phyloP scores from a whole-genome alignment of 2,329 filamentous ascomycete species.

The Botrytis sinoallii region DNA sequence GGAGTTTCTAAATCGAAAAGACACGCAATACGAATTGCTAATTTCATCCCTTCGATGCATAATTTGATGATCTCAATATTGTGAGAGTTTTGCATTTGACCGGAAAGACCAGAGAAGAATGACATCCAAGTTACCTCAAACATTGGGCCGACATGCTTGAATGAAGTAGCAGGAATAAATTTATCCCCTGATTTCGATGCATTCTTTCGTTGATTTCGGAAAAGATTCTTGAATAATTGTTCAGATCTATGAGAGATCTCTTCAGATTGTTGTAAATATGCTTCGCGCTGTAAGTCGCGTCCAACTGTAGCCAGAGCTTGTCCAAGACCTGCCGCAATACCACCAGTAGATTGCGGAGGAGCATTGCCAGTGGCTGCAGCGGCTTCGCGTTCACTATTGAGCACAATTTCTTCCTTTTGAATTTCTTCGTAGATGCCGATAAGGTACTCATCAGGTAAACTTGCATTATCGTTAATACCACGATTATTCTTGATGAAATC shows the following conservation, averaged over 20 bases:
- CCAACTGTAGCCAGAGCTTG: slow-evolving; percentile 90
- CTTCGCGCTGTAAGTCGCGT: slow-evolving; percentile 86
- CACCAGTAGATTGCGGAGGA: slow-evolving; percentile 56
- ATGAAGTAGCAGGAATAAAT: slow-evolving; percentile 91
- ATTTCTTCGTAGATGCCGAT: slow-evolving; percentile 91
- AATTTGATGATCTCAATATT: slow-evolving; percentile 89
- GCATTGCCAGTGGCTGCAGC: slow-evolving; percentile 73
- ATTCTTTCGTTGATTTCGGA: slow-evolving; percentile 83
- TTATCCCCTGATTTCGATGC: slow-evolving; percentile 62
- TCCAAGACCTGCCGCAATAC: slow-evolving; percentile 78
- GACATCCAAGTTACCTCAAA: slow-evolving; percentile 99
- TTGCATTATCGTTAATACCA: slow-evolving; percentile 94
- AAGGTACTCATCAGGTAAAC: slow-evolving; percentile 91
- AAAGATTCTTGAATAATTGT: slow-evolving; percentile 89
- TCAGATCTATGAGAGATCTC: slow-evolving; percentile 74
- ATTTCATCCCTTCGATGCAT: slow-evolving; percentile 92
- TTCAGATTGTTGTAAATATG: slow-evolving; percentile 91
- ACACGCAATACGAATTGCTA: slow-evolving; percentile 90
- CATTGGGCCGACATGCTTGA: slow-evolving; percentile 95
- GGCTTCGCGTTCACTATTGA: slow-evolving; percentile 86
- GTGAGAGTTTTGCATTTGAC: slow-evolving; percentile 87
- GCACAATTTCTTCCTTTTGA: slow-evolving; percentile 82
- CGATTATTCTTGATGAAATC: slow-evolving; percentile 99
- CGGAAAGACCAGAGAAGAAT: slow-evolving; percentile 90
- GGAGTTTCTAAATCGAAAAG: slow-evolving; percentile 92